These are phyloP conservation scores for Heteromeles arbutifolia DNA, from an alignment of 306 rosid genomes.

Conservation along the genomic window DNA sequence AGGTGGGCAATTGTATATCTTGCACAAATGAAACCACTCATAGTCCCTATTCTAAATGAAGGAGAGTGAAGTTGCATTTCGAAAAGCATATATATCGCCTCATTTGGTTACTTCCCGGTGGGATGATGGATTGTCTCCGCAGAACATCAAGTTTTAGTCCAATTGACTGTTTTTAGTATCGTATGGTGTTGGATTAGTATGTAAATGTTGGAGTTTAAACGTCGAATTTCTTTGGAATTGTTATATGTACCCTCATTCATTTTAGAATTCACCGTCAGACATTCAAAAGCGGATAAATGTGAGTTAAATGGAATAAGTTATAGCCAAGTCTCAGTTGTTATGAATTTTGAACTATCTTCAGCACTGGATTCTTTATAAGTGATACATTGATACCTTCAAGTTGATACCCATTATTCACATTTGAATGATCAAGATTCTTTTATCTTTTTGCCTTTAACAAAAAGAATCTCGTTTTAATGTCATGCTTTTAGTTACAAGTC, in stretches of 20 bases:
- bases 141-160: slow-evolving; percentile 28
- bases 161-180: slow-evolving; percentile 25
- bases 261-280: slow-evolving; percentile 3
- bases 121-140: slow-evolving; percentile 22
- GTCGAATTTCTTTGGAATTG: slow-evolving; percentile 21
- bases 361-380: neutral
- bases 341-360: neutral
- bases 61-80: slow-evolving; percentile 41
- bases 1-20: slow-evolving; percentile 95
- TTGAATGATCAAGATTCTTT: too few relatives aligned
- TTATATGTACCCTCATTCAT: slow-evolving; percentile 34
- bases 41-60: slow-evolving; percentile 70
- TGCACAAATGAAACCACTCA: slow-evolving; percentile 91
- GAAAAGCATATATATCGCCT: slow-evolving; percentile 13
- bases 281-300: slow-evolving; percentile 14
- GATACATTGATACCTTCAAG: too few relatives aligned
- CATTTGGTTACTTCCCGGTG: slow-evolving; percentile 15
- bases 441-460: too few relatives aligned
- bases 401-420: too few relatives aligned
- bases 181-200: slow-evolving; percentile 29
- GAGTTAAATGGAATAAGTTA: slow-evolving; percentile 23
- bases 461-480: too few relatives aligned
- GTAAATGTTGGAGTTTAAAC: slow-evolving; percentile 37
- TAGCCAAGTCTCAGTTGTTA: neutral
- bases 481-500: too few relatives aligned